These are phyloP conservation scores for Cyclocybe cylindracea DNA, from an alignment of 768 basidiomycete species.

Conservation along the genomic window DNA sequence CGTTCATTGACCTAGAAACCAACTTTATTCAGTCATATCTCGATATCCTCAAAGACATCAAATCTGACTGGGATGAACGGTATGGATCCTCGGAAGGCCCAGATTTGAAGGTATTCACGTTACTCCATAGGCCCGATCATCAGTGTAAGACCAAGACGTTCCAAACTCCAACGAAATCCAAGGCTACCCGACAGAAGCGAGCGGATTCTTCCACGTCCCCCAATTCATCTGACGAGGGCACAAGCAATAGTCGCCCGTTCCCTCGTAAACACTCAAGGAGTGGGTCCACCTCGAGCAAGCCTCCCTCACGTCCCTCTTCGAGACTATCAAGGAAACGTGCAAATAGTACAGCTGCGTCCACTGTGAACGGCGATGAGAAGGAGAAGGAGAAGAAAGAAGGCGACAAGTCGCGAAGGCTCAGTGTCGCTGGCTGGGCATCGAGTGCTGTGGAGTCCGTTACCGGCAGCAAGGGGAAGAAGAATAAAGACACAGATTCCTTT, in stretches of 20 bases:
- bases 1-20: slow-evolving; percentile 72
- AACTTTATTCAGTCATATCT: slow-evolving; percentile 74
- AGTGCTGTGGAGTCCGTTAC: slow-evolving; percentile 64
- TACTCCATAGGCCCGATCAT: too few species aligned
- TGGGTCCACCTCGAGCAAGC: slow-evolving; percentile 42
- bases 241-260: slow-evolving; percentile 25
- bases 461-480: slow-evolving; percentile 53
- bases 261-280: slow-evolving; percentile 34
- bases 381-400: slow-evolving; percentile 30
- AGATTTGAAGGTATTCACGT: too few species aligned
- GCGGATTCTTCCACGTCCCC: slow-evolving; percentile 9
- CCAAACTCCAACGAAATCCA: background rate
- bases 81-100: slow-evolving; percentile 29
- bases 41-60: slow-evolving; percentile 72
- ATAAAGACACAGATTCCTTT: slow-evolving; percentile 59
- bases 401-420: slow-evolving; percentile 42
- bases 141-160: too few species aligned
- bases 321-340: slow-evolving; percentile 66
- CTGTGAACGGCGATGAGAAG: slow-evolving; percentile 14
- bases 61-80: slow-evolving; percentile 67
- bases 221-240: slow-evolving; percentile 41
- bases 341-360: slow-evolving; percentile 49
- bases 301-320: slow-evolving; percentile 55
- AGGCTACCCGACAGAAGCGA: background rate
- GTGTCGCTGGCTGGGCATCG: slow-evolving; percentile 66